A percentile compares a stretch with the other conserved stretches of the same genome.
phyloP scores from a whole-genome alignment of 2,329 filamentous ascomycete species.

The Colletotrichum sublineola region DNA sequence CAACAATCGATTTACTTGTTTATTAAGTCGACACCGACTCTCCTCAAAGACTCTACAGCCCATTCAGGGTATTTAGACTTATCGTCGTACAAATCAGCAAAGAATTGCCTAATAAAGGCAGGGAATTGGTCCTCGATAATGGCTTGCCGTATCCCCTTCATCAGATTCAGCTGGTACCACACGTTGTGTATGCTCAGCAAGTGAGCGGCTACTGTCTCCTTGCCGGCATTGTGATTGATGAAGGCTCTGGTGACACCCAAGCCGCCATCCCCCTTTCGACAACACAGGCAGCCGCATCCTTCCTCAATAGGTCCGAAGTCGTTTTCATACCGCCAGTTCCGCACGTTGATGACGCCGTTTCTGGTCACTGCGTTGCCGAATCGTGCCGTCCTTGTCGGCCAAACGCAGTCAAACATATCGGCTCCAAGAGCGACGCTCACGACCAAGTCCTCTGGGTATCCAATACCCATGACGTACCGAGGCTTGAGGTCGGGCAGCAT shows the following conservation, averaged over 20 bases:
- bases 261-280: slow-evolving; percentile 75
- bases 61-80: slow-evolving; percentile 81
- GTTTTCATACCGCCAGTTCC: slow-evolving; percentile 78
- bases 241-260: slow-evolving; percentile 89
- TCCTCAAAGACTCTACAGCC: slow-evolving; percentile 83
- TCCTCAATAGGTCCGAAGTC: slow-evolving; percentile 90
- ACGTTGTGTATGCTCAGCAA: slow-evolving; percentile 95
- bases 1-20: slow-evolving; percentile 45
- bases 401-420: slow-evolving; percentile 99
- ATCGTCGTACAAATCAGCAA: slow-evolving; percentile 74
- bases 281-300: slow-evolving; percentile 85
- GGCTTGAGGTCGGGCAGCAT: slow-evolving; percentile 91
- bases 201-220: slow-evolving; percentile 92
- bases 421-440: slow-evolving; percentile 94
- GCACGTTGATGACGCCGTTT: slow-evolving; percentile 85
- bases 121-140: slow-evolving; percentile 88
- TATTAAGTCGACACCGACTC: slow-evolving; percentile 84
- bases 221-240: slow-evolving; percentile 90
- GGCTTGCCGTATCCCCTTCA: slow-evolving; percentile 80
- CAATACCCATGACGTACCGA: slow-evolving; percentile 99
- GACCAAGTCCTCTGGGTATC: slow-evolving; percentile 95
- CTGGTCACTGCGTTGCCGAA: slow-evolving; percentile 95
- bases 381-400: slow-evolving; percentile 94
- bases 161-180: slow-evolving; percentile 88
- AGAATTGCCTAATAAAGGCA: slow-evolving; percentile 82